Conservation (phyloP, 2,329 filamentous ascomycete species). For the Fusarium pseudonygamai region DNA sequence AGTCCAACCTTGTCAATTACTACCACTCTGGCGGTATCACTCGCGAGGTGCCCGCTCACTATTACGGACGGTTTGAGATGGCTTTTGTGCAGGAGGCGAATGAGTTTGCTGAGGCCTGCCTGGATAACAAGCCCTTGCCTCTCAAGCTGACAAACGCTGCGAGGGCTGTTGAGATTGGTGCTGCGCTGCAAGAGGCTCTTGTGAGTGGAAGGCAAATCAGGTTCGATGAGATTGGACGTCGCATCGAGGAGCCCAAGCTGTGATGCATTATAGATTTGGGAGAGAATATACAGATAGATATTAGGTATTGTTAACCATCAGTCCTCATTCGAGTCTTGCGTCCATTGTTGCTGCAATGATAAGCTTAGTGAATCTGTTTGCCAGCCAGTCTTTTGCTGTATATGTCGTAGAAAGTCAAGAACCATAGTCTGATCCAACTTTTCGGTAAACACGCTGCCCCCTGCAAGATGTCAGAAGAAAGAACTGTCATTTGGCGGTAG, state of each 20-base stretch:
- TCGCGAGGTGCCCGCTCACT: constrained; percentile 10
- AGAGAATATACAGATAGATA: neutral
- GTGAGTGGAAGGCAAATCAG: constrained; percentile 18
- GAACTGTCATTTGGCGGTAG: neutral
- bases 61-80: constrained; percentile 22
- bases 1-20: constrained; percentile 19
- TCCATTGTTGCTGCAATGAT: neutral
- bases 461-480: neutral
- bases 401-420: neutral
- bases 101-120: constrained; percentile 15
- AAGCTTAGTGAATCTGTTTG: neutral
- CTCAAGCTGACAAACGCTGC: constrained; percentile 37
- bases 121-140: constrained; percentile 38
- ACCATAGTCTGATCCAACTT: neutral
- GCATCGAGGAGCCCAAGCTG: constrained; percentile 22
- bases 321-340: neutral
- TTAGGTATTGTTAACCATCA: neutral
- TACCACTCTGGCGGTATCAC: constrained; percentile 17
- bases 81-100: constrained; percentile 20
- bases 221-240: constrained; percentile 22
- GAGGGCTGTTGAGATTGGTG: constrained; percentile 15
- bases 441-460: neutral
- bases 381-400: neutral
- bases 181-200: constrained; percentile 20
- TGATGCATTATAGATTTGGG: neutral